A percentile compares a stretch with the other conserved stretches of the same genome.
These are phyloP conservation scores for Diaporthe capsici DNA, from an alignment of 2,329 filamentous ascomycete species.

Conservation along the genomic window DNA sequence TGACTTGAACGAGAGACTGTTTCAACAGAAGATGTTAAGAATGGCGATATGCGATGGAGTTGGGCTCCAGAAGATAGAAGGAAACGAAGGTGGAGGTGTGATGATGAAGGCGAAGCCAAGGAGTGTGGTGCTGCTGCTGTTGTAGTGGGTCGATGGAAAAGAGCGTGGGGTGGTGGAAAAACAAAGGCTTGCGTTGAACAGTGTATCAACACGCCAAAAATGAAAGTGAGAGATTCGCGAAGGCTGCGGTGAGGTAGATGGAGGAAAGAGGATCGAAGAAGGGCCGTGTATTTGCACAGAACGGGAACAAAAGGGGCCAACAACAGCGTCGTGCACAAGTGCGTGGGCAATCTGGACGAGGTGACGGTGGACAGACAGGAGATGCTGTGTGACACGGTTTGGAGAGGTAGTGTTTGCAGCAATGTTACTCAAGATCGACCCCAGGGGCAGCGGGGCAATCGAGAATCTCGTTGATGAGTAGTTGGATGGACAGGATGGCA, in stretches of 20 bases:
- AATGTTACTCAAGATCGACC: constrained; percentile 37
- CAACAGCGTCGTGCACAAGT: constrained; percentile 17
- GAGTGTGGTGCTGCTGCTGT: constrained; percentile 7
- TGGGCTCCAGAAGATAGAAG: not conserved
- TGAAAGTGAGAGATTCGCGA: constrained; percentile 11
- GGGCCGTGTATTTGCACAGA: constrained; percentile 9
- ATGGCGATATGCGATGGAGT: not conserved
- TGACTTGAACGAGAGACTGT: constrained; percentile 30
- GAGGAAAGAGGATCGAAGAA: constrained; percentile 5
- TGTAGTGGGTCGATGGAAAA: not conserved
- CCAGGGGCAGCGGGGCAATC: constrained; percentile 36
- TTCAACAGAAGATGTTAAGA: constrained; percentile 16
- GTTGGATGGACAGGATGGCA: constrained; percentile 21
- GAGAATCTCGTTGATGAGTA: constrained; percentile 8
- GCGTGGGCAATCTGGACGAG: constrained; percentile 35
- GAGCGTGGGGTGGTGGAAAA: constrained; percentile 10
- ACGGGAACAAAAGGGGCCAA: constrained; percentile 1
- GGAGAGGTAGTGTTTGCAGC: constrained; percentile 41
- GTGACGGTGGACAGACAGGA: constrained; percentile 37
- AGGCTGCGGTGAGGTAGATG: not conserved
- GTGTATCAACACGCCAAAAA: constrained; percentile 23
- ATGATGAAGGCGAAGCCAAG: constrained; percentile 16
- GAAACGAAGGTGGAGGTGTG: not conserved
- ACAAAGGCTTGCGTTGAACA: constrained; percentile 20
- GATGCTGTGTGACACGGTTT: constrained; percentile 40